These are phyloP conservation scores for Fusarium avenaceum DNA, from an alignment of 2,329 filamentous ascomycete genomes.

Conservation along the genomic window DNA sequence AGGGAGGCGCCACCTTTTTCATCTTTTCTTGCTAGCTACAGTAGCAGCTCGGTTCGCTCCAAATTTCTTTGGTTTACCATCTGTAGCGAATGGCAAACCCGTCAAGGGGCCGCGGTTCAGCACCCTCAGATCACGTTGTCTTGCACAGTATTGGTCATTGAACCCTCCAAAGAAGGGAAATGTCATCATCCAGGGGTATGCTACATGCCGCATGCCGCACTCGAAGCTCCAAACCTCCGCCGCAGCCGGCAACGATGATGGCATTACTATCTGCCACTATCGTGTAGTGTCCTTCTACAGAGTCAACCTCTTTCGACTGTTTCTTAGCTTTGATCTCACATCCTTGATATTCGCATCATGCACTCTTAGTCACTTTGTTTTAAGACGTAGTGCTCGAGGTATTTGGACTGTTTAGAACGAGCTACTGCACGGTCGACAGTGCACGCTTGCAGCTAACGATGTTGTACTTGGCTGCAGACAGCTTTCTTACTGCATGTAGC, in stretches of 20 bases:
- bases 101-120: conserved; percentile 22
- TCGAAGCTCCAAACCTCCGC: conserved; percentile 37
- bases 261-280: conserved; percentile 10
- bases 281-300: not conserved
- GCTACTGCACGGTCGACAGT: conserved; percentile 22
- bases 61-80: conserved; percentile 16
- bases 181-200: conserved; percentile 44
- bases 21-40: not conserved
- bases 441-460: conserved; percentile 17
- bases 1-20: conserved; percentile 32
- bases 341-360: conserved; percentile 2
- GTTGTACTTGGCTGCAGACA: conserved; percentile 5
- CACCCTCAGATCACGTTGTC: conserved; percentile 29
- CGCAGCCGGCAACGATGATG: conserved; percentile 36
- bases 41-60: conserved; percentile 20
- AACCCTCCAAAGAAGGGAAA: conserved; percentile 31
- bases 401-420: conserved; percentile 10
- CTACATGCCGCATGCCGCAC: conserved; percentile 14
- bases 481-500: not conserved
- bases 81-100: conserved; percentile 14
- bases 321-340: conserved; percentile 8
- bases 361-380: not conserved
- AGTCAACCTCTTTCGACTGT: not conserved
- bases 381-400: too few relatives aligned
- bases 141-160: conserved; percentile 26